Evolutionary conservation across 106 monocot species (phyloP).

Genomic region (Triglochin maritima): DNA sequence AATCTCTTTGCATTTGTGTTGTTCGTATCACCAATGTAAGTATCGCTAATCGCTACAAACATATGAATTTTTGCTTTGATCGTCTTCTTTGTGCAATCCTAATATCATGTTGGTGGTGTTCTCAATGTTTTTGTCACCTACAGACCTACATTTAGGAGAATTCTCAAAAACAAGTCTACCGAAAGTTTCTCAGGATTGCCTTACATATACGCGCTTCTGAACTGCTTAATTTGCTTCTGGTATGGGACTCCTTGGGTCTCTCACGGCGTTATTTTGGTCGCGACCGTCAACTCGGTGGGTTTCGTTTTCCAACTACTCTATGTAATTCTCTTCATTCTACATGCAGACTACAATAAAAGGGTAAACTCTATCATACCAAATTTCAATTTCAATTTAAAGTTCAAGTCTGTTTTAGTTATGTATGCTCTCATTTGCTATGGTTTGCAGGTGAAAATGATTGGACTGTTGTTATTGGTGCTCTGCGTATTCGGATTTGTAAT

Average conservation of each 20-base stretch:
- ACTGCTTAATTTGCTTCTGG: conserved; percentile 86
- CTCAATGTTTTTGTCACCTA: background rate
- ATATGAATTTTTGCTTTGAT: background rate
- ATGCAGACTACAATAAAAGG: conserved; percentile 36
- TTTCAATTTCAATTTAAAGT: background rate
- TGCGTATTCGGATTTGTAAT: conserved; percentile 37
- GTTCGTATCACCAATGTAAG: conserved; percentile 90
- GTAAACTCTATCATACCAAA: conserved; percentile 11
- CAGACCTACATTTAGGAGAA: conserved; percentile 83
- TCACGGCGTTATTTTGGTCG: conserved; percentile 58
- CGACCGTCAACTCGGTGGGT: conserved; percentile 84
- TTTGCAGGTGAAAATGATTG: conserved; percentile 65
- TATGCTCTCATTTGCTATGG: too few relatives aligned
- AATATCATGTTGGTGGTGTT: too few relatives aligned
- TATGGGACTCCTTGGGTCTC: conserved; percentile 83
- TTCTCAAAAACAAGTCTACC: conserved; percentile 57
- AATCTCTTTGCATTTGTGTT: conserved; percentile 80
- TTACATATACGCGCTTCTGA: conserved; percentile 55
- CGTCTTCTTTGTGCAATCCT: too few relatives aligned
- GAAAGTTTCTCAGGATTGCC: conserved; percentile 84
- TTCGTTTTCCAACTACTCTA: conserved; percentile 72
- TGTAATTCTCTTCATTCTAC: conserved; percentile 48
- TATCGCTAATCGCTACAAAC: background rate
- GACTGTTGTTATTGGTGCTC: conserved; percentile 39
- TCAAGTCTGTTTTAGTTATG: background rate